These are phyloP conservation scores for Lizonia empirigonia DNA, from an alignment of 2,329 filamentous ascomycete species.

Conservation along the genomic window DNA sequence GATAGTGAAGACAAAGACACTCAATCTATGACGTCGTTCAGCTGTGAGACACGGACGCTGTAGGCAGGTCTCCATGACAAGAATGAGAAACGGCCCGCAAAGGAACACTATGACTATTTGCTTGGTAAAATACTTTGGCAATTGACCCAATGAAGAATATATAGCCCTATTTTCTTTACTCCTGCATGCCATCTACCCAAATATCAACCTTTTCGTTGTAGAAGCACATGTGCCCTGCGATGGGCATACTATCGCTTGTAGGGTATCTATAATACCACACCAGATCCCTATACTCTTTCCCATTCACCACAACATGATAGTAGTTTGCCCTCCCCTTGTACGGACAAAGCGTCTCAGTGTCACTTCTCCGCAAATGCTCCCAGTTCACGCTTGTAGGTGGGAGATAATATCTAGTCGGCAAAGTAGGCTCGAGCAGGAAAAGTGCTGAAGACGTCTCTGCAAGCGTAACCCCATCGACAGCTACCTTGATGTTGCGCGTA, in stretches of 20 bases:
- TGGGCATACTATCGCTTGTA: conserved; percentile 59
- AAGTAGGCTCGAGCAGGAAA: conserved; percentile 65
- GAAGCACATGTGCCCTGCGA: conserved; percentile 66
- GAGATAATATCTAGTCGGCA: conserved; percentile 66
- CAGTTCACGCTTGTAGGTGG: conserved; percentile 59
- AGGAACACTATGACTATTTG: no score
- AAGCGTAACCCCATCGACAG: conserved; percentile 54
- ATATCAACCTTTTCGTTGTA: conserved; percentile 73
- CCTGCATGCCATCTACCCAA: conserved; percentile 59
- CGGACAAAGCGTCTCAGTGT: conserved; percentile 64
- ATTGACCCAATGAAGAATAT: neutral
- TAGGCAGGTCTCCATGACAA: neutral
- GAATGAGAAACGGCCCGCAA: no score
- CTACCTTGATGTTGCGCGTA: conserved; percentile 59
- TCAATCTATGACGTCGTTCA: neutral
- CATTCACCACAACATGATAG: conserved; percentile 60
- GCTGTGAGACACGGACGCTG: neutral
- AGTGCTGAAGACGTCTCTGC: conserved; percentile 52
- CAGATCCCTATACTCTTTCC: conserved; percentile 55
- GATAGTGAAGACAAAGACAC: neutral
- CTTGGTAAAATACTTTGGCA: neutral
- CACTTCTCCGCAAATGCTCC: conserved; percentile 55
- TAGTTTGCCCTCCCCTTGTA: conserved; percentile 72
- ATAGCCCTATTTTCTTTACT: conserved; percentile 24
- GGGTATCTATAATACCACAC: conserved; percentile 69